These are phyloP conservation scores for Amphirosellinia nigrospora DNA, from an alignment of 495 filamentous ascomycete species.

Conservation along the genomic window DNA sequence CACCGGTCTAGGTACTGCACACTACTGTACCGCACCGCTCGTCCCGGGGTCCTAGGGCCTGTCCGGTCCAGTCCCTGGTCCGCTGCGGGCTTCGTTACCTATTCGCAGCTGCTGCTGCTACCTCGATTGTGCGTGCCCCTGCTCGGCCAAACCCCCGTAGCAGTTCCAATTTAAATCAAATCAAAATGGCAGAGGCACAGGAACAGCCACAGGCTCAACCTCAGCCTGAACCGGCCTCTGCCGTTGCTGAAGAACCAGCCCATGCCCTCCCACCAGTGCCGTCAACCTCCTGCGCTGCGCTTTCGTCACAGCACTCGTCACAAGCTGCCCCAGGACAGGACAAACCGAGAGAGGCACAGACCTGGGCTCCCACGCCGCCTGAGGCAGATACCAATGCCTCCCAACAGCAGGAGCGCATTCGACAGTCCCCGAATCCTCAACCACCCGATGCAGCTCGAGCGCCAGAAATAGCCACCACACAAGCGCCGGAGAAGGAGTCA, in stretches of 20 bases:
- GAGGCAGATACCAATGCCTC: constrained; percentile 29
- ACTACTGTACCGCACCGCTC: constrained; percentile 29
- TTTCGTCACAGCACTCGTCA: constrained; percentile 29
- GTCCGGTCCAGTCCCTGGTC: constrained; percentile 33
- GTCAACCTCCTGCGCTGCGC: constrained; percentile 28
- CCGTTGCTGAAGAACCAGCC: constrained; percentile 44
- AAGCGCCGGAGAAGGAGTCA: constrained; percentile 39
- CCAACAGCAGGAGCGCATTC: constrained; percentile 29
- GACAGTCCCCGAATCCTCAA: constrained; percentile 25
- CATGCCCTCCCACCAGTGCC: constrained; percentile 41
- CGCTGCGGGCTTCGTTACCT: constrained; percentile 41
- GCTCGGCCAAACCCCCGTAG: constrained; percentile 43
- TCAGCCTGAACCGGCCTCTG: constrained; percentile 46
- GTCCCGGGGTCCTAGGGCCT: constrained; percentile 28
- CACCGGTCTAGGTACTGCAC: constrained; percentile 31
- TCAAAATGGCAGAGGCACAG: constrained; percentile 47
- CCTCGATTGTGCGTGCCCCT: constrained; percentile 43
- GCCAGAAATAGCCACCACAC: constrained; percentile 33
- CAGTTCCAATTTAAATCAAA: constrained; percentile 48
- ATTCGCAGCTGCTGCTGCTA: constrained; percentile 38
- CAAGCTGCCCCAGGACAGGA: constrained; percentile 38
- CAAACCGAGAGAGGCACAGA: constrained; percentile 36
- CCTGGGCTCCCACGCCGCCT: constrained; percentile 29
- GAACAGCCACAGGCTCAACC: constrained; percentile 47
- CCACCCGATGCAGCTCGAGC: constrained; percentile 26